A percentile compares a stretch with the other conserved stretches of the same genome.
Evolutionary conservation across 2,329 filamentous ascomycete genomes (phyloP).

Genomic region (Venturia aucupariae): DNA sequence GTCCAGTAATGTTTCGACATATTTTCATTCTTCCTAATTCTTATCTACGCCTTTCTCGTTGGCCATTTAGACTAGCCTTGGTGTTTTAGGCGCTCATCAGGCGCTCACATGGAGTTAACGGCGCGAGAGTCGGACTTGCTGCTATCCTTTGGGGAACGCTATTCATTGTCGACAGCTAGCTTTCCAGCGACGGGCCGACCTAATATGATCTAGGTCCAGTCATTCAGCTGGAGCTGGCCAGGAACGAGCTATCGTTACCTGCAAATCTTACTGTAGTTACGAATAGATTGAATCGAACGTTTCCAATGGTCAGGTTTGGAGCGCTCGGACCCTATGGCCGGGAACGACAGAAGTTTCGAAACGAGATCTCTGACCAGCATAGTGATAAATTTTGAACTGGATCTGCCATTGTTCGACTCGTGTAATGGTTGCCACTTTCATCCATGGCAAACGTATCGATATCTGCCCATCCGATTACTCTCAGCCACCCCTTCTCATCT

Average conservation of each 20-base stretch:
- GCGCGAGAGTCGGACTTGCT: neutral
- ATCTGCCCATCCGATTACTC: neutral
- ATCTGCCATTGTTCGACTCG: neutral
- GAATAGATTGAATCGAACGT: neutral
- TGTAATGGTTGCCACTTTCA: constrained; percentile 3
- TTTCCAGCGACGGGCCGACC: neutral
- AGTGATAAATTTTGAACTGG: neutral
- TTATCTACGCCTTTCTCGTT: neutral
- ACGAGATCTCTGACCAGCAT: neutral
- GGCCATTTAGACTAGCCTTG: neutral
- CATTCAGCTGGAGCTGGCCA: neutral
- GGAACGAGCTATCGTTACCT: neutral
- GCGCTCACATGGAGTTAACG: neutral
- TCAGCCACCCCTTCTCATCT: constrained; percentile 1
- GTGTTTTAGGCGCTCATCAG: neutral
- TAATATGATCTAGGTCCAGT: neutral
- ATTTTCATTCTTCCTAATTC: neutral
- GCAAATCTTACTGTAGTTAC: neutral
- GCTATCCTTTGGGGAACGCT: neutral
- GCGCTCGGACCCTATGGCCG: neutral
- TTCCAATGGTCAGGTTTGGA: neutral
- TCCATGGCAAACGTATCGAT: neutral
- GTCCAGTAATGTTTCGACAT: neutral
- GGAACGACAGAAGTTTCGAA: neutral
- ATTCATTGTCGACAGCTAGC: neutral